Base-by-base conservation (phyloP, 179 eudicot genomes). In the Actinidia arguta region DNA sequence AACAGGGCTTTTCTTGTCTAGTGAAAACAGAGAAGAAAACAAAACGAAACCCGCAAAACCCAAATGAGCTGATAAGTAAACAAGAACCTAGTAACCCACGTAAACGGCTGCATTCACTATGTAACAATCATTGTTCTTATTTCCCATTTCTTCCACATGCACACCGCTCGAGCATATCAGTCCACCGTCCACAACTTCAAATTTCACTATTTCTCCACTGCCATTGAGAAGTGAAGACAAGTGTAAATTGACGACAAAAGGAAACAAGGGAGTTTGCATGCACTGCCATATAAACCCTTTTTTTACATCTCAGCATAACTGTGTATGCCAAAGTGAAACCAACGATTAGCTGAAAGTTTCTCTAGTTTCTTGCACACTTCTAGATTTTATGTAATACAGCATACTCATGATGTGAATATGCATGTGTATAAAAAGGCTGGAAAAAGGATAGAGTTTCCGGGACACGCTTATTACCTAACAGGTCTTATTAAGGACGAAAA, bases 71-170 rank as follows among this genome's bases (percentile, higher is more conserved):
- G 54, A 42, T 16, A 62, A 36, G 18, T 36, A 16, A 76, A 47
- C 73, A 52, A 50, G 42, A 83, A 84, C 52, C 83, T 73, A 94
- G 79, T 96, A 96, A 64, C 98, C 99, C 78, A 96, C 96, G 83
- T 96, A 96, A 72, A 96, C 98, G 62, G 98, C 99, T n/a, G 99
- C 99, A 87, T 96, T 96, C 67, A 96, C 99, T 77, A 96, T 94
- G 89, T 92, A 94, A 83, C 98, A 94, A 63, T 96, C 96, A 16
- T 93, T 97, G 78, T 93, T 95, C 82, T 93, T 94, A 85, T 96
- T 96, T 82, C 99, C 99, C 98, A 96, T 93, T 87, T 96, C 99
- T 89, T 96, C 98, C 51, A 96, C 98, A 75, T 82, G 96, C 69
- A 94, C 97, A 71, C 99, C 99, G 56, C 99, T 96, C 4, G 99